Evolutionary conservation across 441 rosid genomes (phyloP).

Genomic region (Eutrema salsugineum): DNA sequence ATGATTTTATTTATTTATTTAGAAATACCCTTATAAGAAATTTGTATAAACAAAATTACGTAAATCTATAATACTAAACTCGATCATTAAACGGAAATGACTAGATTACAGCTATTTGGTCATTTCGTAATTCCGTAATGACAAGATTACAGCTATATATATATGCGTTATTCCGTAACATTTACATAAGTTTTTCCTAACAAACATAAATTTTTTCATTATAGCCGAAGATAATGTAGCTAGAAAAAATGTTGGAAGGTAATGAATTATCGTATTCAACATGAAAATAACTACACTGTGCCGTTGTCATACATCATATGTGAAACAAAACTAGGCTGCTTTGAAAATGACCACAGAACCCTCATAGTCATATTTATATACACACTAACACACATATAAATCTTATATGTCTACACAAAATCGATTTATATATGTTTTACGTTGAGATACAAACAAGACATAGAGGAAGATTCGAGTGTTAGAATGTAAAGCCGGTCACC

Average conservation of each 20-base stretch:
- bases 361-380: no score
- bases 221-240: neutral
- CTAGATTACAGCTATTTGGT: neutral
- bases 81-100: neutral
- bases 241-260: neutral
- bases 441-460: conserved; percentile 19
- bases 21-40: neutral
- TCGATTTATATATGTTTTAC: neutral
- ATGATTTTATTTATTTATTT: no score
- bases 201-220: neutral
- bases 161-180: neutral
- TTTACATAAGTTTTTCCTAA: neutral
- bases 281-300: conserved; percentile 20
- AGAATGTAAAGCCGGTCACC: conserved; percentile 30
- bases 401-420: neutral
- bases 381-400: neutral
- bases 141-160: neutral
- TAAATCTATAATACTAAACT: neutral
- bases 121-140: no score
- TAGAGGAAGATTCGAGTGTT: conserved; percentile 19
- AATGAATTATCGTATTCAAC: neutral
- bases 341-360: conserved; percentile 11
- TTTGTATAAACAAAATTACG: neutral
- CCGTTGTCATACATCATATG: conserved; percentile 9
- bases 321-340: conserved; percentile 14